These are phyloP conservation scores for Tephrocybe sp. DNA, from an alignment of 768 basidiomycete species.

Conservation along the genomic window DNA sequence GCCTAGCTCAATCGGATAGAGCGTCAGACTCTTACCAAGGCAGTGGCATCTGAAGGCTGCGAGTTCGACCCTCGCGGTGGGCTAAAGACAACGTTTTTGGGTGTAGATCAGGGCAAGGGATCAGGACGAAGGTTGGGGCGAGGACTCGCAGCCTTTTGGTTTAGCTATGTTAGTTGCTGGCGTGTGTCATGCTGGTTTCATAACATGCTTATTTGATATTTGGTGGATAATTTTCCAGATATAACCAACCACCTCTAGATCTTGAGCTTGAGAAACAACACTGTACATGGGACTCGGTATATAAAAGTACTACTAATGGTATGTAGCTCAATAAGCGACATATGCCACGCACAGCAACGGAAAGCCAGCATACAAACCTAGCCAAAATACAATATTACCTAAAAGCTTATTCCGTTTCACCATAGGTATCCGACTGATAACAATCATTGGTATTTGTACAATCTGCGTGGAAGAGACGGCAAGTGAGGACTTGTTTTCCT, in stretches of 20 bases:
- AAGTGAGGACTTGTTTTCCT: neutral
- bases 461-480: constrained; percentile 48
- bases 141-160: too few relatives aligned
- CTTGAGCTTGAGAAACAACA: too few relatives aligned
- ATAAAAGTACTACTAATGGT: too few relatives aligned
- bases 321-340: constrained; percentile 35
- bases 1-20: constrained; percentile 65
- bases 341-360: constrained; percentile 84
- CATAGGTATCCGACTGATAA: constrained; percentile 69
- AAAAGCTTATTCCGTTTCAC: constrained; percentile 81
- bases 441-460: constrained; percentile 89
- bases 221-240: too few relatives aligned
- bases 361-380: constrained; percentile 89
- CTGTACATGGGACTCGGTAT: too few relatives aligned
- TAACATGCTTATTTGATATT: too few relatives aligned
- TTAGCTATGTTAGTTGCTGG: too few relatives aligned
- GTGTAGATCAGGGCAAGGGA: too few relatives aligned
- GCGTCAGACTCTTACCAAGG: constrained; percentile 45
- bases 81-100: too few relatives aligned
- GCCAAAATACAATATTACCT: constrained; percentile 89
- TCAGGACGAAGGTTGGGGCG: too few relatives aligned
- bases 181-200: too few relatives aligned
- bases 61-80: constrained; percentile 84
- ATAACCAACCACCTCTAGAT: too few relatives aligned
- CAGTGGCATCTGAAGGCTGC: constrained; percentile 67